Percentiles rank a stretch among this genome's conserved stretches.
phyloP scores from a whole-genome alignment of 495 filamentous ascomycete species.

The Penicillium egyptiacum region DNA sequence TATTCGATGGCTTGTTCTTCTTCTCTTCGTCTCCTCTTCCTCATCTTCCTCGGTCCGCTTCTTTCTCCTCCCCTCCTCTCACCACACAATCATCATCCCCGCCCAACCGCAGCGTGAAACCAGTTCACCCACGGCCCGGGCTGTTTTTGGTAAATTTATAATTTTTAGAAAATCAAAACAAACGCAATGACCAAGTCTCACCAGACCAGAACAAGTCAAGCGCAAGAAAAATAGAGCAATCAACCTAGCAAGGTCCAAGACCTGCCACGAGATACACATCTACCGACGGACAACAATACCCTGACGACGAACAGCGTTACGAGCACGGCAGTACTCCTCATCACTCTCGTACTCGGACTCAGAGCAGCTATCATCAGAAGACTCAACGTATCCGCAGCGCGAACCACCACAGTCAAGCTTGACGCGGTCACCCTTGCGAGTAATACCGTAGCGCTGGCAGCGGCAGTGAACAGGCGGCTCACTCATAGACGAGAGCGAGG shows the following conservation, averaged over 20 bases:
- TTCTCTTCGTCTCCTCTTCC: background rate
- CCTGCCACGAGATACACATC: background rate
- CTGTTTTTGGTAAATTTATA: conserved; percentile 25
- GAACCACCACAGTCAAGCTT: conserved; percentile 90
- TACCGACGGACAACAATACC: conserved; percentile 70
- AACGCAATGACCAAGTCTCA: conserved; percentile 20
- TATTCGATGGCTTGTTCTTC: conserved; percentile 13
- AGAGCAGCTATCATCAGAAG: conserved; percentile 52
- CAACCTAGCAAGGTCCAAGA: conserved; percentile 1
- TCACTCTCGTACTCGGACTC: conserved; percentile 57
- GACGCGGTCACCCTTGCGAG: conserved; percentile 84
- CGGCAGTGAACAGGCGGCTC: conserved; percentile 73
- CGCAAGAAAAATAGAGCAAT: conserved; percentile 9
- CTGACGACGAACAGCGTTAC: conserved; percentile 62
- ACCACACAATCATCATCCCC: conserved; percentile 23
- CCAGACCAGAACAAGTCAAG: conserved; percentile 16
- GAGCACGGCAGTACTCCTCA: conserved; percentile 52
- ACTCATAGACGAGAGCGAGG: conserved; percentile 69
- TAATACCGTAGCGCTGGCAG: conserved; percentile 95
- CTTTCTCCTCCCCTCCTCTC: background rate
- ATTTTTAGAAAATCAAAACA: conserved; percentile 19
- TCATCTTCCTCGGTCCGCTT: background rate
- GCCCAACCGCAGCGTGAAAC: conserved; percentile 24
- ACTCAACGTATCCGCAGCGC: conserved; percentile 73
- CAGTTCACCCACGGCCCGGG: conserved; percentile 27